Percentiles rank a stretch among this genome's conserved stretches.
Evolutionary conservation across 371 early-diverging fungal genomes (phyloP).

Genomic region (Rhizopus microsporus): DNA sequence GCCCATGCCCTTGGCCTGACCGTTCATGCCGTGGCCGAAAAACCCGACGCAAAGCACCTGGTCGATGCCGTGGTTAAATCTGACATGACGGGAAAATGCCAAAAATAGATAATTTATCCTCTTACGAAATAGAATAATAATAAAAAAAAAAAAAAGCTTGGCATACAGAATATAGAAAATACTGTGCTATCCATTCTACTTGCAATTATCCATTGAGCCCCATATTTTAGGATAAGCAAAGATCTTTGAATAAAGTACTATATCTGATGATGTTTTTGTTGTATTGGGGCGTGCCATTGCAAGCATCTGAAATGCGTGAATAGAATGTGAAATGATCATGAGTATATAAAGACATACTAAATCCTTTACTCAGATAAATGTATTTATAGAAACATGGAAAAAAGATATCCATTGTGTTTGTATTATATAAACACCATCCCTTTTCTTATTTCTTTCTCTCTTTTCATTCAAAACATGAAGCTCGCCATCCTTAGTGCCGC

Average conservation of each 20-base stretch:
- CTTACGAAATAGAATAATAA: not conserved
- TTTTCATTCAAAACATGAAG: constrained; percentile 14
- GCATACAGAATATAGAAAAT: not conserved
- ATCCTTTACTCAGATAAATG: constrained; percentile 2
- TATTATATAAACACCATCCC: not conserved
- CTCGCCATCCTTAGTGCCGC: constrained; percentile 7
- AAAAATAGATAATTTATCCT: constrained; percentile 1
- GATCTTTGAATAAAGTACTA: no score
- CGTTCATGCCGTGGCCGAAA: constrained; percentile 38
- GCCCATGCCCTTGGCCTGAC: constrained; percentile 18
- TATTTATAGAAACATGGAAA: constrained; percentile 4
- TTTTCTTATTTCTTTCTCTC: constrained; percentile 5
- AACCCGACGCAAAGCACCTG: constrained; percentile 44
- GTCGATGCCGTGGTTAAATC: constrained; percentile 28
- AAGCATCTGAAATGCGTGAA: no score
- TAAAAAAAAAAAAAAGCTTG: not conserved
- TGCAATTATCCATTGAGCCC: no score
- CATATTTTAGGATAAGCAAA: no score
- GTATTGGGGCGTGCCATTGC: not conserved
- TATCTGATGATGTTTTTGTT: not conserved
- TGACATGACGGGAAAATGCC: constrained; percentile 9
- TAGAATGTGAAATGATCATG: no score
- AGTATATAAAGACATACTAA: no score
- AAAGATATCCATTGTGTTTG: not conserved
- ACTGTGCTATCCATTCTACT: no score